A percentile compares a stretch with the other conserved stretches of the same genome.
Conservation (phyloP, 2,329 filamentous ascomycete species). For the Neopestalotiopsis rosae region DNA sequence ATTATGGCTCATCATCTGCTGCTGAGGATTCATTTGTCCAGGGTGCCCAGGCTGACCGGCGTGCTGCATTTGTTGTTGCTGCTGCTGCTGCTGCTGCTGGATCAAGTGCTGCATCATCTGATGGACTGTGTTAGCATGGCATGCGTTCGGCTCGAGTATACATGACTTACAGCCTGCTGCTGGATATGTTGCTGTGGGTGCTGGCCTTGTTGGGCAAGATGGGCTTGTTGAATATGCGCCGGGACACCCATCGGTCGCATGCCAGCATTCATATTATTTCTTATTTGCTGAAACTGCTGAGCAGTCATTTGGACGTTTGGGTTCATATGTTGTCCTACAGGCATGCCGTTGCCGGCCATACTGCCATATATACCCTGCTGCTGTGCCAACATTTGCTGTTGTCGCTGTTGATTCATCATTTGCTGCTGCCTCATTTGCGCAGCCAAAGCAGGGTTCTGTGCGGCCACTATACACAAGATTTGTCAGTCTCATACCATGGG, state of each 20-base stretch:
- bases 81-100: constrained; percentile 46
- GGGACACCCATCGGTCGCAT: constrained; percentile 47
- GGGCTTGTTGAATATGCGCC: constrained; percentile 47
- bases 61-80: constrained; percentile 48
- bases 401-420: constrained; percentile 21
- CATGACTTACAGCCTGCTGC: constrained; percentile 20
- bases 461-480: constrained; percentile 1
- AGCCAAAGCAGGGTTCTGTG: constrained; percentile 6
- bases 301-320: constrained; percentile 50
- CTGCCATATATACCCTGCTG: constrained; percentile 35
- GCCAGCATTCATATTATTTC: constrained; percentile 33
- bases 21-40: constrained; percentile 45
- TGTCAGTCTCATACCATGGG: neutral
- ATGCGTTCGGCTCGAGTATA: neutral
- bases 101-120: constrained; percentile 41
- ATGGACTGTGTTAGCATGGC: neutral
- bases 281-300: constrained; percentile 33
- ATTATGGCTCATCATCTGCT: constrained; percentile 45
- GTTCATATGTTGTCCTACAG: constrained; percentile 45
- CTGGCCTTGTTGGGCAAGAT: constrained; percentile 37
- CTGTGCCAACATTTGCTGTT: constrained; percentile 33
- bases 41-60: constrained; percentile 39
- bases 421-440: constrained; percentile 22
- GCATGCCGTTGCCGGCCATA: constrained; percentile 38
- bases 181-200: constrained; percentile 32